Percentiles rank a stretch among this genome's conserved stretches.
These are phyloP conservation scores for Daldinia sp. DNA, from an alignment of 2,329 filamentous ascomycete species.

Conservation along the genomic window DNA sequence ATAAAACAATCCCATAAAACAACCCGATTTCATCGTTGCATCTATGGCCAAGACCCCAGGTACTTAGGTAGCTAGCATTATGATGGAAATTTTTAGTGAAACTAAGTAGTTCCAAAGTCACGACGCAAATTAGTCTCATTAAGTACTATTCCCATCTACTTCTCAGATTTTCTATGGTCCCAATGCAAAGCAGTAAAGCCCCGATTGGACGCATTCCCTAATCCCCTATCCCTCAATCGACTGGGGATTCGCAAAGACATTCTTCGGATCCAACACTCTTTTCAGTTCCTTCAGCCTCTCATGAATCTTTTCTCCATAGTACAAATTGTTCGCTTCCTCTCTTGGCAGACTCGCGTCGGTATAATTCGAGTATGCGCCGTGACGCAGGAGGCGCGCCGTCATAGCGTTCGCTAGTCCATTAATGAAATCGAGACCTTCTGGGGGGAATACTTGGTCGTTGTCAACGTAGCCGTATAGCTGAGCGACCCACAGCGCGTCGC, in stretches of 20 bases:
- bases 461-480: constrained; percentile 49
- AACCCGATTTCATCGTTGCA: background rate
- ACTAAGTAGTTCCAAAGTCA: background rate
- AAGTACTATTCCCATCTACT: background rate
- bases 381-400: constrained; percentile 29
- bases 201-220: background rate
- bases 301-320: constrained; percentile 42
- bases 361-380: constrained; percentile 49
- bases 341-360: constrained; percentile 44
- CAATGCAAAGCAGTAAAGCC: background rate
- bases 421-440: constrained; percentile 43
- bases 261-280: constrained; percentile 42
- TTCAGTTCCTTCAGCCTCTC: constrained; percentile 44
- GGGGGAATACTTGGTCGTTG: constrained; percentile 35
- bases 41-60: background rate
- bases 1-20: background rate
- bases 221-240: constrained; percentile 35
- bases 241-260: constrained; percentile 49
- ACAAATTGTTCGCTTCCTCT: constrained; percentile 43
- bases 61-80: background rate
- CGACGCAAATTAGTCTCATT: background rate
- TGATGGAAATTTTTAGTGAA: background rate
- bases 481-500: constrained; percentile 51
- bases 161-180: background rate
- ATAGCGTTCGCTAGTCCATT: constrained; percentile 43